Evolutionary conservation across 2,329 filamentous ascomycete species (phyloP), one percentile per base, ranked within the genome.

Genomic region (Hypoxylon rubiginosum): DNA sequence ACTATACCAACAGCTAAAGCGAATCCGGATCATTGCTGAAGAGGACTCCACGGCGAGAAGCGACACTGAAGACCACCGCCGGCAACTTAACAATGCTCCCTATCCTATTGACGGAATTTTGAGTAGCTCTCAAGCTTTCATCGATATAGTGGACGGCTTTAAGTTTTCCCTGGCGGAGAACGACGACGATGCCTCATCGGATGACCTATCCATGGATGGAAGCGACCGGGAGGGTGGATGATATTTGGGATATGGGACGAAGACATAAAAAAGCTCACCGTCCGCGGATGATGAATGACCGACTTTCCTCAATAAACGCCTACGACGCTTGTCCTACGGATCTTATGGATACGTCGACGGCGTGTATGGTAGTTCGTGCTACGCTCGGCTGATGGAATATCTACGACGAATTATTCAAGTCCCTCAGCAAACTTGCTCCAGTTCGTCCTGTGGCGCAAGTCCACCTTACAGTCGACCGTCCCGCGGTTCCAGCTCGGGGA

Each of bases 401-500:
- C 39, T 43, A 43, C 39, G 39, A 43, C 39, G 39, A 43, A 19
- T 43, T 43, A 21, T 43, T 43, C 39, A 43, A 43, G 39, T 43
- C 39, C 8, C 39, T 43, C 39, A 43, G 39, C 39, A n/a, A 43
- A 43, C 39, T 21, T 43, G n/a, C 39, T 43, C 8, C 39, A 43
- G 17, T 43, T 17, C 39, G 39, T 43, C 3, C 39, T 43, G 9
- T 21, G 39, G 39, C 39, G 39, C n/a, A 17, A 43, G 39, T 43
- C 39, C 8, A 43, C 39, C 2, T 43, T 43, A 21, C 39, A 43
- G 39, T 43, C 39, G 7, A 43, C 39, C 39, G 39, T 43, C 1
- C 39, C 39, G 7, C n/a, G 39, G 39, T 43, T 43, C 39, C 39
- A 43, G 39, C 39, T 43, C 3, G 39, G 39, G 5, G 39, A 43